Conservation (phyloP, 139 green algal species). For the Picochlorum sp. region DNA sequence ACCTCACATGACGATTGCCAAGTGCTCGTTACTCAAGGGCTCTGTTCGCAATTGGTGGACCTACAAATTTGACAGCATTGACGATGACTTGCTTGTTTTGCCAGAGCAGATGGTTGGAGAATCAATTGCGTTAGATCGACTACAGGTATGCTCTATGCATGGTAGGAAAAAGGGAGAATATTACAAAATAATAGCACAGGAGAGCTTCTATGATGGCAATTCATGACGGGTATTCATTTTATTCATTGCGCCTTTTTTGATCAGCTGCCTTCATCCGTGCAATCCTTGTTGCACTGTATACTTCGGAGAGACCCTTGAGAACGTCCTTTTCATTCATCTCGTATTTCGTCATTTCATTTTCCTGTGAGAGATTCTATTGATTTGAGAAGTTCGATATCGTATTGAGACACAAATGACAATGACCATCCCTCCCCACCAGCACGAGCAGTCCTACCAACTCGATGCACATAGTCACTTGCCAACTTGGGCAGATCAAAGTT, state of each 20-base stretch:
- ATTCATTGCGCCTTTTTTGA: background rate
- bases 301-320: slow-evolving; percentile 69
- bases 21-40: background rate
- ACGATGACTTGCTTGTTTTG: background rate
- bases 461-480: slow-evolving; percentile 78
- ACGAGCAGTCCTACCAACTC: slow-evolving; percentile 78
- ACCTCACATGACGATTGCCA: slow-evolving; percentile 14
- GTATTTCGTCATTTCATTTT: slow-evolving; percentile 45
- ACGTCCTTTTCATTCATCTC: slow-evolving; percentile 59
- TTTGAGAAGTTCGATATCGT: slow-evolving; percentile 74
- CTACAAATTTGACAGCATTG: too few relatives aligned
- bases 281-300: slow-evolving; percentile 53
- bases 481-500: slow-evolving; percentile 85
- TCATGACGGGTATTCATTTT: background rate
- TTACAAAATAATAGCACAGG: slow-evolving; percentile 4
- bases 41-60: background rate
- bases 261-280: slow-evolving; percentile 23
- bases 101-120: slow-evolving; percentile 1
- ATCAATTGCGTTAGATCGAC: background rate
- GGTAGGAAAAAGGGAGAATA: slow-evolving; percentile 8
- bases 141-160: slow-evolving; percentile 13
- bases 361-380: slow-evolving; percentile 44
- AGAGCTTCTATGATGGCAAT: background rate
- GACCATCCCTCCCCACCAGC: slow-evolving; percentile 71
- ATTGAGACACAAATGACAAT: slow-evolving; percentile 79